Conservation (phyloP, 2,329 filamentous ascomycete genomes). For the Fusarium sp. region DNA sequence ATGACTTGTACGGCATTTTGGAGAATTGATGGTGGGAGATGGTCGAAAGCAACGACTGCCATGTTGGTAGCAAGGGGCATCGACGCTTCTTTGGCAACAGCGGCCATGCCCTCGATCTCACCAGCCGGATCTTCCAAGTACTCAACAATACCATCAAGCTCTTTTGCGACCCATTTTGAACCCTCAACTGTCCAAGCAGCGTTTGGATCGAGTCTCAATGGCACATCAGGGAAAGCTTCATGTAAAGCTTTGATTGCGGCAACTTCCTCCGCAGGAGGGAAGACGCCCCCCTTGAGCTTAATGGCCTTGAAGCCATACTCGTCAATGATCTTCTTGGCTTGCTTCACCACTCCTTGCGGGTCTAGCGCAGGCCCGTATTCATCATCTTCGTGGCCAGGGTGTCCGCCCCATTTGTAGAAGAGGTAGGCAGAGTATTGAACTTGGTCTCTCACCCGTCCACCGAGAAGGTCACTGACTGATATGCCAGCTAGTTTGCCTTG, state of each 20-base stretch:
- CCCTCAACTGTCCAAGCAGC: conserved; percentile 52
- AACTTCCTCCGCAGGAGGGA: conserved; percentile 51
- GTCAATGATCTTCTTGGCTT: conserved; percentile 50
- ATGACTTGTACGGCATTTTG: conserved; percentile 54
- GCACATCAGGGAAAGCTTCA: conserved; percentile 48
- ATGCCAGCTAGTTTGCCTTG: conserved; percentile 53
- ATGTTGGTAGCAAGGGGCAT: conserved; percentile 56
- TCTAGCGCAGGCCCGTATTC: conserved; percentile 52
- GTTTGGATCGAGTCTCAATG: conserved; percentile 51
- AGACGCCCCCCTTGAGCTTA: conserved; percentile 55
- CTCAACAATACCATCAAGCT: conserved; percentile 49
- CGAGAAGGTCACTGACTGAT: conserved; percentile 51
- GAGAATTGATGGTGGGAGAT: conserved; percentile 50
- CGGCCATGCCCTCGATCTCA: conserved; percentile 54
- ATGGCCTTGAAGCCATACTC: conserved; percentile 55
- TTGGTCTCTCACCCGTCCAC: conserved; percentile 50
- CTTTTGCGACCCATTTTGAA: conserved; percentile 51
- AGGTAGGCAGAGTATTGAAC: conserved; percentile 56
- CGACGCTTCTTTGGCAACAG: conserved; percentile 50
- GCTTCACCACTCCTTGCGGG: conserved; percentile 46
- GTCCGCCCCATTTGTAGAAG: conserved; percentile 55
- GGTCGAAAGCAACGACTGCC: conserved; percentile 53
- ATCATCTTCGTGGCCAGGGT: conserved; percentile 51
- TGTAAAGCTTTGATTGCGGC: conserved; percentile 51
- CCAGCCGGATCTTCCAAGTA: conserved; percentile 53